Base-by-base conservation (phyloP, 129 eudicot genomes). In the Gnaphalium uliginosum region DNA sequence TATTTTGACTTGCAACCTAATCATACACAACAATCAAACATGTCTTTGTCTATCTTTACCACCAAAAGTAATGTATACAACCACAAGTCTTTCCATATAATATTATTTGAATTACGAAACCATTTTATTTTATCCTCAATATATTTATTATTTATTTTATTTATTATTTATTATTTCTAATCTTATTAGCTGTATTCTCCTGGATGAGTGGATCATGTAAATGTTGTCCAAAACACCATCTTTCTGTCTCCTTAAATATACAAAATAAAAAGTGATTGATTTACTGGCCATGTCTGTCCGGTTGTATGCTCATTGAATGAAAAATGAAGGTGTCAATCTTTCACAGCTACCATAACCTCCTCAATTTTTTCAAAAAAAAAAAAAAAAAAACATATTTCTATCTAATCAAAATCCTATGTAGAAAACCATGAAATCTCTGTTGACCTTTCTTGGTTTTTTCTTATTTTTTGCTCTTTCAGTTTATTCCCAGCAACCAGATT, bases 401-500 rank as follows among this genome's bases (percentile, higher is more conserved):
- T 53, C 62, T 50, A 37, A 22, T 39, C 9, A n/a, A 22, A 19
- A 21, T 68, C 14, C 72, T 17, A 71, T 71, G 72, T 68, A 68
- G 23, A 39, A 39, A 41, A 71, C 64, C 75, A 71, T 71, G 75
- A 62, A 30, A 53, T 51, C 63, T 25, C 25, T 26, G 35, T 25
- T 25, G 66, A 23, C 75, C n/a, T 29, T 51, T 9, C 26, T 71
- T 32, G 50, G 21, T 23, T 48, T 72, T 22, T 21, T 72, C 33
- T 37, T 57, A 35, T 56, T 19, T n/a, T 33, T 72, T 72, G 66
- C 76, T 19, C 33, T 59, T 30, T 57, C 76, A 50, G 54, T 72
- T 57, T 29, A 72, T 29, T 72, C 76, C 67, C 68, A 72, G 33
- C 75, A 71, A 71, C 35, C 14, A 69, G 60, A 46, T 69, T 69